Conservation (phyloP, 208 protist genomes). For the Trypanosoma theileri region DNA sequence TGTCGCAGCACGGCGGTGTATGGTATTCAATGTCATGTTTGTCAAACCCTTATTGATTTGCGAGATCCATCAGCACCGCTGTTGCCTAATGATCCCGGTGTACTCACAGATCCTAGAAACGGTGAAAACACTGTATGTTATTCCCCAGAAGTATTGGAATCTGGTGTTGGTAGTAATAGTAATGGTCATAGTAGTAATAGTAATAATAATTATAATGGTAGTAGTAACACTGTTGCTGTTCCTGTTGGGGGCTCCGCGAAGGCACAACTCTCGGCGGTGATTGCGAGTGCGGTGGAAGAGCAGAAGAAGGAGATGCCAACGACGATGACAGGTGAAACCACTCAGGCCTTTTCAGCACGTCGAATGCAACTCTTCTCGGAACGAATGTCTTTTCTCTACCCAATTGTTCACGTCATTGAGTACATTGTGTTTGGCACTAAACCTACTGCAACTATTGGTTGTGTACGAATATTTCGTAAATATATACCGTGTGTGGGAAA, state of each 20-base stretch:
- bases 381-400: constrained; percentile 69
- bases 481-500: constrained; percentile 59
- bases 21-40: constrained; percentile 60
- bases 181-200: no score
- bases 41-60: constrained; percentile 67
- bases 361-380: constrained; percentile 56
- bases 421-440: constrained; percentile 72
- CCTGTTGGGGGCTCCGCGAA: constrained; percentile 39
- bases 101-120: constrained; percentile 8
- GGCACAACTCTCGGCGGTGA: constrained; percentile 53
- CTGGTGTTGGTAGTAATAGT: constrained; percentile 5
- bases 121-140: constrained; percentile 31
- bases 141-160: constrained; percentile 61
- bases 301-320: constrained; percentile 57
- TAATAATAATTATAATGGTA: no score
- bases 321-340: constrained; percentile 62
- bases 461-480: constrained; percentile 80
- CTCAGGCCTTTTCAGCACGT: constrained; percentile 65
- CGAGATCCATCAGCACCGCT: constrained; percentile 56
- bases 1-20: constrained; percentile 50
- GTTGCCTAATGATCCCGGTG: constrained; percentile 34
- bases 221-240: no score
- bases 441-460: constrained; percentile 59
- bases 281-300: constrained; percentile 45
- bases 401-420: constrained; percentile 67